These are phyloP conservation scores for Ilyonectria mors-panacis DNA, from an alignment of 2,329 filamentous ascomycete species.

Conservation along the genomic window DNA sequence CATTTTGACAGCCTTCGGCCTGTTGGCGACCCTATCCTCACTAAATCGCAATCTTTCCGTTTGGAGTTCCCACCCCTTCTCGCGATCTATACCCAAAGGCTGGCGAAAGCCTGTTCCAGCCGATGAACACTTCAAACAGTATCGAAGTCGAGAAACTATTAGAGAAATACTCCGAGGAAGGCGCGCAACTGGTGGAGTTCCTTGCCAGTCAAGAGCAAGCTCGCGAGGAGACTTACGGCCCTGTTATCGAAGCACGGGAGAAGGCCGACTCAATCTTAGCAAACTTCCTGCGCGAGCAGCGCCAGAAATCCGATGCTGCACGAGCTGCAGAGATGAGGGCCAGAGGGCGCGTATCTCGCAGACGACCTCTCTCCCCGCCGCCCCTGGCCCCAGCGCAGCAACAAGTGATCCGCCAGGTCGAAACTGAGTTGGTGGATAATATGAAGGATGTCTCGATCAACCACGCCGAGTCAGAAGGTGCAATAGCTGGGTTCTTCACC, in stretches of 20 bases:
- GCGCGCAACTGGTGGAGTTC: constrained; percentile 21
- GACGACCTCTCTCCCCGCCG: constrained; percentile 7
- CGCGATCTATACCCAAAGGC: constrained; percentile 30
- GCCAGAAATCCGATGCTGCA: not conserved
- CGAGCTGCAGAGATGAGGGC: constrained; percentile 7
- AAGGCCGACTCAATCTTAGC: not conserved
- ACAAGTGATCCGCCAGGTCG: constrained; percentile 23
- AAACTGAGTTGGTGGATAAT: constrained; percentile 22
- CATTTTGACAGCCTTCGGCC: constrained; percentile 24
- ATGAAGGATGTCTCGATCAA: constrained; percentile 33
- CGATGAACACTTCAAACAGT: constrained; percentile 7
- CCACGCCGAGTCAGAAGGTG: constrained; percentile 36
- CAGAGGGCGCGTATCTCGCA: not conserved
- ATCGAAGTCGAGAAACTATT: constrained; percentile 28
- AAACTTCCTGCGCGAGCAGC: constrained; percentile 14
- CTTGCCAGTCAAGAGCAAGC: constrained; percentile 23
- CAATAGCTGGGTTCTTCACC: constrained; percentile 39
- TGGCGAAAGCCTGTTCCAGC: constrained; percentile 9
- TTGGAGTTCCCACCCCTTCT: constrained; percentile 28
- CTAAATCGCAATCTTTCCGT: constrained; percentile 11
- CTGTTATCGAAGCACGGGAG: not conserved
- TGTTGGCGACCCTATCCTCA: constrained; percentile 20
- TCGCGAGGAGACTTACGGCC: constrained; percentile 9
- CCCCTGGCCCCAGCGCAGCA: constrained; percentile 19
- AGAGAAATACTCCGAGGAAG: constrained; percentile 28